phyloP scores from a whole-genome alignment of 2,329 filamentous ascomycete genomes.

The Nemania serpens region DNA sequence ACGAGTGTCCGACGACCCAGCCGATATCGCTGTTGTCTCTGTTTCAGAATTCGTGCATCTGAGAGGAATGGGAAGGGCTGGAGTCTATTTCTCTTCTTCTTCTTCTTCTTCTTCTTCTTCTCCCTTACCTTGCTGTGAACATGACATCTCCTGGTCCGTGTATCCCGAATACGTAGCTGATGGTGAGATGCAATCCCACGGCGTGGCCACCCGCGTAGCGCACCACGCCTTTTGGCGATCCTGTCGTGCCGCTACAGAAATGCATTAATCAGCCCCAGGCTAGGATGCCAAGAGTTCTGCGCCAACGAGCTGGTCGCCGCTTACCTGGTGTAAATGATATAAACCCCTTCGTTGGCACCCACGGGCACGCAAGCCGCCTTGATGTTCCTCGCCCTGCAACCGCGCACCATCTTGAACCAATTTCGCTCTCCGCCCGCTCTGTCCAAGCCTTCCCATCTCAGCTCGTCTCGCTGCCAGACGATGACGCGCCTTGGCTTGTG shows the following conservation, averaged over 20 bases:
- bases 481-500: conserved; percentile 76
- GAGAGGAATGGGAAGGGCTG: not conserved
- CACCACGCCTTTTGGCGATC: conserved; percentile 71
- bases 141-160: conserved; percentile 79
- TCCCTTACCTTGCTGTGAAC: conserved; percentile 49
- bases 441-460: conserved; percentile 73
- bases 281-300: not conserved
- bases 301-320: not conserved
- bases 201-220: conserved; percentile 85
- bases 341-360: conserved; percentile 77
- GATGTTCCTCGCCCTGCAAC: conserved; percentile 68
- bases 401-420: conserved; percentile 79
- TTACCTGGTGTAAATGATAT: conserved; percentile 72
- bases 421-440: conserved; percentile 71
- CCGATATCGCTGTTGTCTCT: conserved; percentile 69
- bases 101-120: not conserved
- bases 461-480: conserved; percentile 82
- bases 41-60: conserved; percentile 17
- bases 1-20: conserved; percentile 87
- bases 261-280: not conserved
- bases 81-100: too few relatives aligned
- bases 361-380: conserved; percentile 78
- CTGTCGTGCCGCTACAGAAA: conserved; percentile 66
- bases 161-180: conserved; percentile 59
- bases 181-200: conserved; percentile 80